phyloP scores from a whole-genome alignment of 75 land plant genomes.

The Pinus albicaulis region DNA sequence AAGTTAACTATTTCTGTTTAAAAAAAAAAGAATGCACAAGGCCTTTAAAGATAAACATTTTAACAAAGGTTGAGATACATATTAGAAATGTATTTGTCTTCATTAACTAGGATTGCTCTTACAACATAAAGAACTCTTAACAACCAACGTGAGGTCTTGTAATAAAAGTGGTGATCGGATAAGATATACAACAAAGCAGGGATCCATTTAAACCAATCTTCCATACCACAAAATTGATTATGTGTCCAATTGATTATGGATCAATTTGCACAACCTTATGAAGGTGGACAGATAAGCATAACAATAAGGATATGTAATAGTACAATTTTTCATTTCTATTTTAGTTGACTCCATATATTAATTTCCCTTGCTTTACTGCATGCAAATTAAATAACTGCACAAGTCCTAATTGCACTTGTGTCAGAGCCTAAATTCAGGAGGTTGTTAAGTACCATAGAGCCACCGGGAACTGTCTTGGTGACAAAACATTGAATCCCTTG shows the following conservation, averaged over 20 bases:
- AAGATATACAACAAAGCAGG: not conserved
- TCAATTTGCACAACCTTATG: not conserved
- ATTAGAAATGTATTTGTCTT: not conserved
- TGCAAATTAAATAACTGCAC: not conserved
- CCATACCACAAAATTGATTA: not conserved
- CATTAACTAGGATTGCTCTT: not conserved
- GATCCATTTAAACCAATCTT: not conserved
- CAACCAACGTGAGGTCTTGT: not conserved
- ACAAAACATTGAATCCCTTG: not conserved
- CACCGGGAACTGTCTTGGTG: not conserved
- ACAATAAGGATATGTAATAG: not conserved
- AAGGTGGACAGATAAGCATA: not conserved
- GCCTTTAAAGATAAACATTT: not conserved
- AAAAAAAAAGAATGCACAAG: not conserved
- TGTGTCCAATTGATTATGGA: not conserved
- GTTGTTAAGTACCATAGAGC: not conserved
- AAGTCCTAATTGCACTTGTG: not conserved
- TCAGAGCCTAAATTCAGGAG: not conserved
- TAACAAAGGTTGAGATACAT: not conserved
- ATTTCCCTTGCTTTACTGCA: not conserved
- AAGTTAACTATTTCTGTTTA: no score
- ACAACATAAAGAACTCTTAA: not conserved
- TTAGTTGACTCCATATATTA: not conserved
- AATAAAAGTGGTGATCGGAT: not conserved
- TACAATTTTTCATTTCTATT: conserved; percentile 1